Percentiles rank a stretch among this genome's conserved stretches.
phyloP scores from a whole-genome alignment of 768 basidiomycete genomes.

The Amanita pseudoporphyria region DNA sequence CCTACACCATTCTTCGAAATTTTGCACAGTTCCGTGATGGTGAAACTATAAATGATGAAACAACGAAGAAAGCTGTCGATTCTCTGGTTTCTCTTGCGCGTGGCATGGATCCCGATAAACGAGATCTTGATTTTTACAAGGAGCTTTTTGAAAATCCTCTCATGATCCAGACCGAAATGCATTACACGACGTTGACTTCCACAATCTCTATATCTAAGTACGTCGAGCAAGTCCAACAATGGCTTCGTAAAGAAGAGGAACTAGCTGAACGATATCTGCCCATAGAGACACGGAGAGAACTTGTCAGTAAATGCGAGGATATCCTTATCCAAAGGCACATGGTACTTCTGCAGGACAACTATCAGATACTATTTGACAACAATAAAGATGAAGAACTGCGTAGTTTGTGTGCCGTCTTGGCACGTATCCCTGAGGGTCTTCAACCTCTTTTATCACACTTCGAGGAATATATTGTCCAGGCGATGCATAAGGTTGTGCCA shows the following conservation, averaged over 20 bases:
- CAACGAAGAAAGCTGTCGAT: background rate
- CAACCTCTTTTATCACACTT: background rate
- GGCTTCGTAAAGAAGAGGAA: background rate
- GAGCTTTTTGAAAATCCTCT: background rate
- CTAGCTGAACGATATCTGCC: background rate
- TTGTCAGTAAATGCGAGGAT: background rate
- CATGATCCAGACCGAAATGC: background rate
- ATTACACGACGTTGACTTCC: background rate
- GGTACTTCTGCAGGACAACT: background rate
- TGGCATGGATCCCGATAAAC: background rate
- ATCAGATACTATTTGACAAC: background rate
- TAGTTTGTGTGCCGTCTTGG: background rate
- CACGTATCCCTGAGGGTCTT: background rate
- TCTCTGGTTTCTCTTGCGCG: background rate
- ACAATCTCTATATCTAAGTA: background rate
- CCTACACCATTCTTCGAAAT: background rate
- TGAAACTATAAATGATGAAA: background rate
- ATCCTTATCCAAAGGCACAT: background rate
- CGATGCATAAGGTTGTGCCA: background rate
- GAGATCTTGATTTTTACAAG: background rate
- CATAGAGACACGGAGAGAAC: background rate
- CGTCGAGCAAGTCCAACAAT: background rate
- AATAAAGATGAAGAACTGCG: background rate
- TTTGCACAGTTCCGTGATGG: background rate
- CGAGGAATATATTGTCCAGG: background rate